Conservation (phyloP, 192 early-diverging fungal genomes). For the Coemansia sp. region DNA sequence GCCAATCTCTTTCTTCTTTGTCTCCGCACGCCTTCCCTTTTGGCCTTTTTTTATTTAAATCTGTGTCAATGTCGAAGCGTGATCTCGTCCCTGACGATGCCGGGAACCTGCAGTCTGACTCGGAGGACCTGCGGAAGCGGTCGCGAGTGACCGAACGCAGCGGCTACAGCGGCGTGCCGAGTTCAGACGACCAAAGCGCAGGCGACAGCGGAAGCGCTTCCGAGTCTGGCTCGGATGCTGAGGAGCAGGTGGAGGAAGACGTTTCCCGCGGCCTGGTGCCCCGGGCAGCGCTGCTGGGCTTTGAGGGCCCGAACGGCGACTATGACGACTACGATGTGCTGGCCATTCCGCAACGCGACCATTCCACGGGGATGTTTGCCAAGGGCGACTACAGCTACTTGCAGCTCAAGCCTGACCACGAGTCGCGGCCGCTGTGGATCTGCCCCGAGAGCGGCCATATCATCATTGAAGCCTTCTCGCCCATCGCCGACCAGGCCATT, state of each 20-base stretch:
- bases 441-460: slow-evolving; percentile 73
- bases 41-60: not conserved
- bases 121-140: not conserved
- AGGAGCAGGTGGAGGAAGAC: slow-evolving; percentile 23
- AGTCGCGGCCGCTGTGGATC: slow-evolving; percentile 86
- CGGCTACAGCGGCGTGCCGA: slow-evolving; percentile 15
- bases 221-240: not conserved
- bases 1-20: too few species aligned
- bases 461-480: slow-evolving; percentile 94
- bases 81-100: too few species aligned
- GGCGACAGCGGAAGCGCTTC: not conserved
- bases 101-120: slow-evolving; percentile 1
- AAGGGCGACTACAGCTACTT: slow-evolving; percentile 70
- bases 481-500: slow-evolving; percentile 90
- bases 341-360: slow-evolving; percentile 25
- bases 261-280: slow-evolving; percentile 29
- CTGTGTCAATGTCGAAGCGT: slow-evolving; percentile 9
- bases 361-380: slow-evolving; percentile 54
- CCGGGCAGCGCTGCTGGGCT: slow-evolving; percentile 11
- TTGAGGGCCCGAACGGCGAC: slow-evolving; percentile 4
- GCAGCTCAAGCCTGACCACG: slow-evolving; percentile 82
- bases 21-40: too few species aligned
- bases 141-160: slow-evolving; percentile 2
- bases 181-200: slow-evolving; percentile 9
- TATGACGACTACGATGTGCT: slow-evolving; percentile 37